Evolutionary conservation across 768 basidiomycete species (phyloP), one percentile per base, ranked within the genome.

Genomic region (Calvatia gigantea): DNA sequence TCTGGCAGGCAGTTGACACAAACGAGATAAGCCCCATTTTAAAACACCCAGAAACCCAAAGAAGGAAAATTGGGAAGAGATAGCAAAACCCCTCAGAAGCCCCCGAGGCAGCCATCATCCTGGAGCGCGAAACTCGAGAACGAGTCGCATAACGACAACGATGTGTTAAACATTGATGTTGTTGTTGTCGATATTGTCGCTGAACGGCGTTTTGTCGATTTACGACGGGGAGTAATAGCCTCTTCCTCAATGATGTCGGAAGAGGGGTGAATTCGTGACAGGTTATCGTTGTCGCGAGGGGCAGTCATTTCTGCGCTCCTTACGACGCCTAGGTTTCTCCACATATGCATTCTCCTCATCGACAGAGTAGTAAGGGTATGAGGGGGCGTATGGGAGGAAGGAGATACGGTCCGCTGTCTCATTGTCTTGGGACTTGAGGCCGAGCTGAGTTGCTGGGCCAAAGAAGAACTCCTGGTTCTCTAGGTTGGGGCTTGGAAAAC

Each of bases 31-130:
- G 25, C 28, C 50, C 50, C 12, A 28, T 51, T 51, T 51, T 28
- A 19, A 41, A 42, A 51, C 50, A 29, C 50, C 25, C 2, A 17
- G 12, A 15, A 51, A 23, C 49, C 49, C 42, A 9, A 52, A 51
- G 38, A 38, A 43, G 17, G 28, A 4, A n/a, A 25, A 33, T 6
- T n/a, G 9, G 19, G 2, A 12, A 19, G 17, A 42, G 41, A 42
- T 25, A 25, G 19, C 27, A 28, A 28, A 19, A 19, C 6, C n/a
- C 17, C 33, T 66, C 64, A 77, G 64, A 77, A 77, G n/a, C 75
- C 75, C 39, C 75, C 75, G 6, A 77, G 67, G 49, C 75, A 77
- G 15, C 75, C 71, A 61, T 76, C 73, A 57, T 76, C 75, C 35
- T 63, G 57, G 14, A 62, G 46, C 29, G 64, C 62, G 56, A 75